Evolutionary conservation across 768 basidiomycete genomes (phyloP).

Genomic region (Exsudoporus frostii): DNA sequence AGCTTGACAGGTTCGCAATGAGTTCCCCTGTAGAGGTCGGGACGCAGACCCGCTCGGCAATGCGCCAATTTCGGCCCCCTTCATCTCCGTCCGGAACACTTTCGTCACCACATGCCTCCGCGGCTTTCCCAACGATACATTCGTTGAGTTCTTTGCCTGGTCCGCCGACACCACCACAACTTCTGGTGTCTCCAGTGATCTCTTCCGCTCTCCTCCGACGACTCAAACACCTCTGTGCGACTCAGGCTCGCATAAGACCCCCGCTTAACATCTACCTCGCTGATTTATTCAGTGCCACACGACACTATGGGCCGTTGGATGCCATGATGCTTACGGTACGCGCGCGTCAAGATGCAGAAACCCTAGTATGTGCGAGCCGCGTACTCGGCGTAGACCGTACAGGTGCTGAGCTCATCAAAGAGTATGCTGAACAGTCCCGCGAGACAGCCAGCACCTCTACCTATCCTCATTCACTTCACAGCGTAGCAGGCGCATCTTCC

Average conservation of each 20-base stretch:
- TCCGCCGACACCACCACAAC: slow-evolving; percentile 28
- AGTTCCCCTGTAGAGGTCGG: slow-evolving; percentile 59
- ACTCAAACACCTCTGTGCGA: slow-evolving; percentile 28
- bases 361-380: slow-evolving; percentile 62
- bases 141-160: slow-evolving; percentile 11
- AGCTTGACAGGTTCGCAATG: slow-evolving; percentile 82
- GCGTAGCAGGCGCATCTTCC: slow-evolving; percentile 20
- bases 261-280: slow-evolving; percentile 60
- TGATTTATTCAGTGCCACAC: slow-evolving; percentile 70
- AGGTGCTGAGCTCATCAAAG: slow-evolving; percentile 54
- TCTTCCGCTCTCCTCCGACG: slow-evolving; percentile 28
- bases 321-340: slow-evolving; percentile 62
- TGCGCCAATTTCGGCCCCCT: slow-evolving; percentile 34
- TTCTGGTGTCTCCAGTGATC: slow-evolving; percentile 27
- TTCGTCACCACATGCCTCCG: slow-evolving; percentile 31
- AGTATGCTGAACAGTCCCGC: slow-evolving; percentile 18
- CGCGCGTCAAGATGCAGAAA: slow-evolving; percentile 60
- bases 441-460: slow-evolving; percentile 22
- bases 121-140: slow-evolving; percentile 20
- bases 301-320: slow-evolving; percentile 69
- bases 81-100: slow-evolving; percentile 26
- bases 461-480: slow-evolving; percentile 16
- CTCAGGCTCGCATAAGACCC: slow-evolving; percentile 46
- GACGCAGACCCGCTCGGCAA: slow-evolving; percentile 33
- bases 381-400: slow-evolving; percentile 61